These are phyloP conservation scores for Salix caprea DNA, from an alignment of 345 rosid species.

Conservation along the genomic window DNA sequence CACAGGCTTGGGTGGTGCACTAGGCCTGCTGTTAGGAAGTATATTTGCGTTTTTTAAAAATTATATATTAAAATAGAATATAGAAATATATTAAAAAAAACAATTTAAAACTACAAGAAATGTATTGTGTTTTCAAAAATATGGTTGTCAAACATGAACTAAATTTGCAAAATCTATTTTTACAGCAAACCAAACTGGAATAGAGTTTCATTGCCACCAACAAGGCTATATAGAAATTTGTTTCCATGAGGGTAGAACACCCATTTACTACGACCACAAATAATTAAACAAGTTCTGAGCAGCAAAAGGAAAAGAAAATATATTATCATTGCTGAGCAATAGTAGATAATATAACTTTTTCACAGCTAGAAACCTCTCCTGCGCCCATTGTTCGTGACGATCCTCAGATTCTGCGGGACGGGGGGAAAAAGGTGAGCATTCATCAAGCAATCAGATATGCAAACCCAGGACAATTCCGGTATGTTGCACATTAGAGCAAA, in stretches of 20 bases:
- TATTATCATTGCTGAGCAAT: background rate
- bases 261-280: background rate
- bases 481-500: background rate
- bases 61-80: too few relatives aligned
- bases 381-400: background rate
- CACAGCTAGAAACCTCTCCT: background rate
- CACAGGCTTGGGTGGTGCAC: too few relatives aligned
- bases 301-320: background rate
- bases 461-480: too few relatives aligned
- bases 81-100: too few relatives aligned
- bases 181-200: too few relatives aligned
- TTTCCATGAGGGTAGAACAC: background rate
- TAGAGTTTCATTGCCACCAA: background rate
- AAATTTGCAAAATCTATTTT: background rate
- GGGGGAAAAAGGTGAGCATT: background rate
- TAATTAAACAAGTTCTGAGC: background rate
- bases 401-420: constrained; percentile 3
- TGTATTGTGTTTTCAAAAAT: too few relatives aligned
- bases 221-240: background rate
- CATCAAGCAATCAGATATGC: background rate
- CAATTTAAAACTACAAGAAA: too few relatives aligned
- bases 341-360: background rate
- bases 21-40: too few relatives aligned
- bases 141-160: background rate
- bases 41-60: too few relatives aligned